phyloP scores from a whole-genome alignment of 495 filamentous ascomycete genomes.

The Staphylotrichum longicolle region DNA sequence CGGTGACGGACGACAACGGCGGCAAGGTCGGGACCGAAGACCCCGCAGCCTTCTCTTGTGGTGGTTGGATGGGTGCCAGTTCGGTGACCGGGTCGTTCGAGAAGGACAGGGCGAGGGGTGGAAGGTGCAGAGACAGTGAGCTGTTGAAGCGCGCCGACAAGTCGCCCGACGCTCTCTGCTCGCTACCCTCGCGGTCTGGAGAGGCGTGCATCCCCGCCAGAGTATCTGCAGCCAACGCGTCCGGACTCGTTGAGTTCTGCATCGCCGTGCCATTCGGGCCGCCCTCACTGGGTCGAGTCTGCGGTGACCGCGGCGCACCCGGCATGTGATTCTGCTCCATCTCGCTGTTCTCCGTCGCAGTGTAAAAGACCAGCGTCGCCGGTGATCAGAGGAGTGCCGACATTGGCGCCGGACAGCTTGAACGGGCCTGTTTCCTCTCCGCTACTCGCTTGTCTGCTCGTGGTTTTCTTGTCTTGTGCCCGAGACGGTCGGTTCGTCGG shows the following conservation, averaged over 20 bases:
- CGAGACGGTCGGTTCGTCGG: not conserved
- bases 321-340: constrained; percentile 47
- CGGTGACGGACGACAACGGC: constrained; percentile 45
- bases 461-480: not conserved
- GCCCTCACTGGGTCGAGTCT: not conserved
- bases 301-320: constrained; percentile 22
- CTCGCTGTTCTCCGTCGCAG: constrained; percentile 6
- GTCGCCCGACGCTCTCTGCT: not conserved
- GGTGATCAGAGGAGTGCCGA: constrained; percentile 19
- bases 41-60: constrained; percentile 20
- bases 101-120: constrained; percentile 30
- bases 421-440: not conserved
- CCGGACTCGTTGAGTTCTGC: constrained; percentile 1
- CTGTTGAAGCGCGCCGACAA: constrained; percentile 1
- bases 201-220: constrained; percentile 4
- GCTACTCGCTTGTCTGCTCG: not conserved
- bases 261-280: not conserved
- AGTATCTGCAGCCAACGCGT: constrained; percentile 12
- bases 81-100: constrained; percentile 38
- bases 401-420: constrained; percentile 23
- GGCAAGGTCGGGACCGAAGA: constrained; percentile 34
- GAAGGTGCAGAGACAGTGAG: constrained; percentile 10
- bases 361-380: constrained; percentile 18
- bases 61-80: constrained; percentile 44
- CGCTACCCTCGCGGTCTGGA: constrained; percentile 1